Percentiles rank a stretch among this genome's conserved stretches.
Conservation (phyloP, 2,329 filamentous ascomycete genomes). For the Penicillium aurantiogriseum region DNA sequence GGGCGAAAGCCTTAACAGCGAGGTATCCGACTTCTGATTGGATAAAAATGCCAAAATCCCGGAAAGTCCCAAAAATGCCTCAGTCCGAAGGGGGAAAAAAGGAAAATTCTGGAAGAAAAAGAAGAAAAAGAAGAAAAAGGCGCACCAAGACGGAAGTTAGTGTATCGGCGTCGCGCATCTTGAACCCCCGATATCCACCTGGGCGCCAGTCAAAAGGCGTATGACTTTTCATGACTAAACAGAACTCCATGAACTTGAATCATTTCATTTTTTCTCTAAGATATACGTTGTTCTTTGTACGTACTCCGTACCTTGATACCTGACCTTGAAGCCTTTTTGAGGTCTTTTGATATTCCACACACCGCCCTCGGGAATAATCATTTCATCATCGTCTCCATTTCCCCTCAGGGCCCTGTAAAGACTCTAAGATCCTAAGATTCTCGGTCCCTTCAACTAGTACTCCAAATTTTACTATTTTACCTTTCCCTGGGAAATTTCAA, state of each 20-base stretch:
- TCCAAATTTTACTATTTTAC: background rate
- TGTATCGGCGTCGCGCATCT: background rate
- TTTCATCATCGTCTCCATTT: conserved; percentile 14
- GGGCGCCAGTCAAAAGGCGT: background rate
- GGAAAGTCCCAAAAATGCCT: conserved; percentile 2
- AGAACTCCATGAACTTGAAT: background rate
- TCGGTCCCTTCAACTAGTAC: background rate
- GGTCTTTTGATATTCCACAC: background rate
- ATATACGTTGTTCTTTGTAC: background rate
- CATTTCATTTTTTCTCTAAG: background rate
- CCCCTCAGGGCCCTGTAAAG: background rate
- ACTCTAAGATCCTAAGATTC: background rate
- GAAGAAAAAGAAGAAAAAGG: background rate
- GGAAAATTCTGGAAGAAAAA: conserved; percentile 4
- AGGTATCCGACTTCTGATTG: background rate
- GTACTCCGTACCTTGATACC: background rate
- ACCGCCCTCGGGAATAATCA: conserved; percentile 16
- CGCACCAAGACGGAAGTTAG: background rate
- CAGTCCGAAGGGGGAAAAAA: background rate
- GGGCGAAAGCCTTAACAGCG: background rate
- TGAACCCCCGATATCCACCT: conserved; percentile 1
- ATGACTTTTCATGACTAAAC: background rate
- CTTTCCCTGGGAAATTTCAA: background rate
- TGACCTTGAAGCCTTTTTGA: background rate
- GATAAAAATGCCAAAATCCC: background rate